Base-by-base conservation (phyloP, 345 rosid species). In the Brassica carinata region DNA sequence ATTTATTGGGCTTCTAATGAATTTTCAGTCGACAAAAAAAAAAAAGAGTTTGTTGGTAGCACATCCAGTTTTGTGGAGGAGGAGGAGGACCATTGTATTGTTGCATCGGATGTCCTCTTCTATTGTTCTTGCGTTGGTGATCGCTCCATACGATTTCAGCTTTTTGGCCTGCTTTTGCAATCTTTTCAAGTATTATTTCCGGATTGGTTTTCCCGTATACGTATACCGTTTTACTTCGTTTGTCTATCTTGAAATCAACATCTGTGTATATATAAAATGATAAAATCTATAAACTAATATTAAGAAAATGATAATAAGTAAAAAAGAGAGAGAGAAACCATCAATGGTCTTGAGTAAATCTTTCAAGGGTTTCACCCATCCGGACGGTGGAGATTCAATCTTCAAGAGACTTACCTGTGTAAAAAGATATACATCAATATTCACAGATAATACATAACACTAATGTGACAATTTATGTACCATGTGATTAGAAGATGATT, bases 101-200 rank as follows among this genome's bases (percentile, higher is more conserved):
- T 64, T 77, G 51, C 69, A 69, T 77, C 17, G 9, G 62, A 62
- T 13, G 30, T 0, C 31, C 48, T 69, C 8, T 77, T 69, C 0
- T 10, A 61, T 43, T 69, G 57, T 8, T 8, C n/a, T 59, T 23
- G 31, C n/a, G 7, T 23, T n/a, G n/a, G 29, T 58, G 4, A 58
- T 73, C 1, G 30, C 53, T 73, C 82, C 78, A 73, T 29, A 67
- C 31, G 1, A 73, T 64, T 3, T 74, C 18, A 19, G 31, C 78
- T 6, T 73, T 43, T 14, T 9, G 17, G 7, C 83, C 64, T 61
- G 43, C 18, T 8, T 67, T 68, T 67, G 19, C 33, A 30, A 79
- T 68, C 17, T 19, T 61, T 48, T 67, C 48, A 23, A 61, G 78
- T 30, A 79, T 48, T 59, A 6, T 61, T 10, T 68, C 65, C 18